Evolutionary conservation across 176 grass and related monocot species (phyloP).

Genomic region (Neostapfia colusana): DNA sequence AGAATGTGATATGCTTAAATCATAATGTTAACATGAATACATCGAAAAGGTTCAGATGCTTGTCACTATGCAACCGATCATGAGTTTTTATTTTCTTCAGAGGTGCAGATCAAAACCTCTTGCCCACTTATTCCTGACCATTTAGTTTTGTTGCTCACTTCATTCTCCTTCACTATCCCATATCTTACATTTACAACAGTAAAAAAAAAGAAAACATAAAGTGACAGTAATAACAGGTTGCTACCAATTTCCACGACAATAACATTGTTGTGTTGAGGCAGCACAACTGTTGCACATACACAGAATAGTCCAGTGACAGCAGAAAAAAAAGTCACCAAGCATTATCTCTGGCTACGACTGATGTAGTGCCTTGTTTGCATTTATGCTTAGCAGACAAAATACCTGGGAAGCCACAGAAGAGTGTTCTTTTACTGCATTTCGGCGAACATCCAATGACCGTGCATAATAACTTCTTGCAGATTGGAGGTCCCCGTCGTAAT

Average conservation of each 20-base stretch:
- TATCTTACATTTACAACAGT: not conserved
- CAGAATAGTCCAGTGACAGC: not conserved
- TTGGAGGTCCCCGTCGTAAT: constrained; percentile 82
- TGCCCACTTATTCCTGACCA: not conserved
- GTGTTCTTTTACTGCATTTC: constrained; percentile 75
- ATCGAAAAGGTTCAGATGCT: not conserved
- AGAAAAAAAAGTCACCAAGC: not conserved
- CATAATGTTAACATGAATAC: not conserved
- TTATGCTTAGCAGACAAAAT: not conserved
- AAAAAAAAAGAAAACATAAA: not conserved
- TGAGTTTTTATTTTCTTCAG: not conserved
- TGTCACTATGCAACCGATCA: constrained; percentile 6
- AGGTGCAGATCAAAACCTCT: not conserved
- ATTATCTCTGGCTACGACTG: not conserved
- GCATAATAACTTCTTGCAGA: constrained; percentile 90
- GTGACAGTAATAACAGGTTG: not conserved
- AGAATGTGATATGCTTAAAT: not conserved
- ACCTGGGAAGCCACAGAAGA: constrained; percentile 82
- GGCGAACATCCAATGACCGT: constrained; percentile 74
- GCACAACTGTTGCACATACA: not conserved
- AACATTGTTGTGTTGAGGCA: not conserved
- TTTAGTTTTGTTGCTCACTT: not conserved
- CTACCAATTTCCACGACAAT: not conserved
- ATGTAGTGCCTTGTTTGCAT: not conserved
- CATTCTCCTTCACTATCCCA: not conserved